Evolutionary conservation across 805 yeast species (phyloP).

Genomic region (Candida adriatica): DNA sequence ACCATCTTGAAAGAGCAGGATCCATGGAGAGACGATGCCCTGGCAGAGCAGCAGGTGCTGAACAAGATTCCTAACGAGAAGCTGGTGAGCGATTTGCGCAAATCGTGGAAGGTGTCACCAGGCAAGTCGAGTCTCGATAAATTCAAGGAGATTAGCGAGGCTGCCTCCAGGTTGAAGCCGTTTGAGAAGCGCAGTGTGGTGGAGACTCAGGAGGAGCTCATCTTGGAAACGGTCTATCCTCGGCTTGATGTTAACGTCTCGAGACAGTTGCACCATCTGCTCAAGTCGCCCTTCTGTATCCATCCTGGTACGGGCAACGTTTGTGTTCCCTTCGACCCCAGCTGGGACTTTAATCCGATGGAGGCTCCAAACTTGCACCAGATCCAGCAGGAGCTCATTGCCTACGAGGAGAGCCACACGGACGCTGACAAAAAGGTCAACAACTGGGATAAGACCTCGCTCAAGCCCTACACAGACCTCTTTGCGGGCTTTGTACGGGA

Average conservation of each 20-base stretch:
- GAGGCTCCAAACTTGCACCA: constrained; percentile 68
- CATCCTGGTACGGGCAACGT: constrained; percentile 95
- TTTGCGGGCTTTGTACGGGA: constrained; percentile 58
- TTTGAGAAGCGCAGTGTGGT: constrained; percentile 41
- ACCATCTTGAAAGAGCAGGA: constrained; percentile 76
- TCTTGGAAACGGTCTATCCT: constrained; percentile 79
- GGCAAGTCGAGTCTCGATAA: constrained; percentile 51
- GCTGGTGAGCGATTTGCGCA: constrained; percentile 44
- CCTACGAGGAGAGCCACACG: constrained; percentile 30
- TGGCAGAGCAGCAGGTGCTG: constrained; percentile 49
- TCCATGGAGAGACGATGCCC: constrained; percentile 65
- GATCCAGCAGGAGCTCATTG: constrained; percentile 58
- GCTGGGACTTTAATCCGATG: constrained; percentile 63
- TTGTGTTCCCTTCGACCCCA: constrained; percentile 70
- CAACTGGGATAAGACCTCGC: constrained; percentile 58
- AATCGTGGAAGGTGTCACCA: constrained; percentile 52
- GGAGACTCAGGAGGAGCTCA: constrained; percentile 77
- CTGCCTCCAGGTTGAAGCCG: constrained; percentile 37
- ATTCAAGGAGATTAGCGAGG: constrained; percentile 69
- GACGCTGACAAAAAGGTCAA: constrained; percentile 12
- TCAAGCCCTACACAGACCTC: constrained; percentile 63
- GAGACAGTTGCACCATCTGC: constrained; percentile 78
- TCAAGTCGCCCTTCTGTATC: constrained; percentile 94
- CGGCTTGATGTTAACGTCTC: constrained; percentile 92
- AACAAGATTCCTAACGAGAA: constrained; percentile 52